Percentiles rank a stretch among this genome's conserved stretches.
phyloP scores from a whole-genome alignment of 495 filamentous ascomycete species.

The Neurospora cerealis region DNA sequence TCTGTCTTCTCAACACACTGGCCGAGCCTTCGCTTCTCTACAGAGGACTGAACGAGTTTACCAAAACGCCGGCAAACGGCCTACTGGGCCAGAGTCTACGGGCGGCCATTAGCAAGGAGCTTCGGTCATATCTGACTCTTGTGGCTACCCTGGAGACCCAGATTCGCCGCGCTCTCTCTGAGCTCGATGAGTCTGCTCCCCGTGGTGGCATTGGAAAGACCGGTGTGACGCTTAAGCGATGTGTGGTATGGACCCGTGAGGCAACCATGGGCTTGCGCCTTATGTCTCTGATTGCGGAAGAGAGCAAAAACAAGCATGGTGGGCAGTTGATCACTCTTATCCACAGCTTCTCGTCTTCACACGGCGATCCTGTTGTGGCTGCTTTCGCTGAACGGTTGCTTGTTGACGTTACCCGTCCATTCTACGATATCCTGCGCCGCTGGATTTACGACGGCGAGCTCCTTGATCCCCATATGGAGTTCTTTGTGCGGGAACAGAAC shows the following conservation, averaged over 20 bases:
- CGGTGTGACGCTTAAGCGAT: conserved; percentile 92
- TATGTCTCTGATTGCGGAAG: conserved; percentile 89
- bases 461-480: conserved; percentile 89
- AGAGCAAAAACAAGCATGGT: conserved; percentile 75
- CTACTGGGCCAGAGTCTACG: conserved; percentile 87
- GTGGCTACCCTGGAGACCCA: conserved; percentile 92
- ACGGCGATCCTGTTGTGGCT: conserved; percentile 91
- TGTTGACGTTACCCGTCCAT: conserved; percentile 84
- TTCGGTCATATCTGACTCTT: conserved; percentile 84
- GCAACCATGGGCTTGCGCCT: conserved; percentile 92
- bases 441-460: conserved; percentile 99
- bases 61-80: conserved; percentile 53
- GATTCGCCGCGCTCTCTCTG: conserved; percentile 67
- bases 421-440: conserved; percentile 89
- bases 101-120: conserved; percentile 76
- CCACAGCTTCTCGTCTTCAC: conserved; percentile 83
- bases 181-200: conserved; percentile 53
- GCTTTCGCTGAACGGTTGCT: conserved; percentile 90
- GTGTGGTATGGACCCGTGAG: conserved; percentile 94
- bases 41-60: conserved; percentile 65
- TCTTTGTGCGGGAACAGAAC: conserved; percentile 79
- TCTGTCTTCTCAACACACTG: conserved; percentile 79
- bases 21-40: conserved; percentile 92
- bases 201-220: conserved; percentile 66
- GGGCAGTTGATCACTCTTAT: conserved; percentile 92